Evolutionary conservation across 1,284 basidiomycete species (phyloP), one percentile per base, ranked within the genome.

Genomic region (Psilocybe mexicana): DNA sequence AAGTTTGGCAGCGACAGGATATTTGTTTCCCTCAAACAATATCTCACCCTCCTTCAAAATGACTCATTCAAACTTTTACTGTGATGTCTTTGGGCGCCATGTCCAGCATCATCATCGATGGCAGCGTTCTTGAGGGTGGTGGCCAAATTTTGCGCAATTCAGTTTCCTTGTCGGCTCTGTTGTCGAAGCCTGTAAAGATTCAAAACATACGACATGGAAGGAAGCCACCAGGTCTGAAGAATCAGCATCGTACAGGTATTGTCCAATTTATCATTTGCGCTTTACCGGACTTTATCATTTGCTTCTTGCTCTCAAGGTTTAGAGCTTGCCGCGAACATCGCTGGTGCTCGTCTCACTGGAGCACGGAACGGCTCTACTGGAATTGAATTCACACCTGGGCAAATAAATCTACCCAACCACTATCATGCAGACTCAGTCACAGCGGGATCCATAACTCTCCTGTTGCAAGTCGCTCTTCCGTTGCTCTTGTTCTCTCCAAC

Each of bases 71-170:
- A 35, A 14, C 7, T 50, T 18, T n/a, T 38, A 43, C 46, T 30
- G 14, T 45, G 40, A 59, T 62, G 58, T 54, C 57, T 7, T 49
- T 55, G 42, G 38, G 43, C 47, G 44, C 65, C 38, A 69, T 70
- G 64, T 49, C 59, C 28, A 59, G 55, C 33, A 52, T 55, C 33
- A 24, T 64, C 33, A 66, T 80, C 50, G 77, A 80, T 59, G 79
- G 79, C 12, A 77, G 77, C 60, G 64, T 76, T 3, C 74, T 82
- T 8, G 79, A 81, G 73, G 88, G 89, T 6, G 88, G 88, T 2
- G 88, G 88, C 0, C 88, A 91, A 64, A 81, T 90, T 36, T 72
- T 91, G 18, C 82, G 88, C 47, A 89, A 88, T 65, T 73, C 85
- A 0, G 76, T 87, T 43, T 76, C 86, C 1, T 73, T 90, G 36